Evolutionary conservation across 73 alveolate genomes (phyloP), one percentile per base, ranked within the genome.

Genomic region (Paramecium tetraurelia): DNA sequence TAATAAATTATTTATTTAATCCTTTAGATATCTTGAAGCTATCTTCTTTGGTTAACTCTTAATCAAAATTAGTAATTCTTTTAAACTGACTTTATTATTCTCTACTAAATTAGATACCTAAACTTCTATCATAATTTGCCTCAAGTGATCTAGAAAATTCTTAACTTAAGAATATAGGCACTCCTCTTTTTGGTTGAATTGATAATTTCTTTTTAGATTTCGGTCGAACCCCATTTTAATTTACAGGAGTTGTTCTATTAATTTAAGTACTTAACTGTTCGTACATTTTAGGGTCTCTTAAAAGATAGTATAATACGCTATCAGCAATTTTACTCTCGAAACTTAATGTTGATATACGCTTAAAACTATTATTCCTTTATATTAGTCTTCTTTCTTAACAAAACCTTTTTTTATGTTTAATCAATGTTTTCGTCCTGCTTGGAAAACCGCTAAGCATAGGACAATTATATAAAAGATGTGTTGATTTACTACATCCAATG

Each of bases 391-490:
- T 76, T 18, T 76, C 89, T 21, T 76, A 38, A 4, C 18, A 27
- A 16, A 20, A 18, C 36, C 41, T 38, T 18, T 43, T 76, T 29
- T 43, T 76, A 41, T 76, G 41, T 9, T 76, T 38, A 5, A 76
- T 20, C 14, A 76, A 29, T 0, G 48, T 38, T 36, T 76, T 76
- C 3, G 89, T 24, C 41, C 70, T 76, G 21, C 48, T 76, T 38
- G 89, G 89, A 36, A 76, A 76, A n/a, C 89, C 89, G 12, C 72
- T 76, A 9, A 76, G 38, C 89, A 76, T 76, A 10, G 89, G 89
- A 41, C 89, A 76, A 24, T 36, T 21, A 18, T 76, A 11, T 76
- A 38, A 41, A 14, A 24, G 44, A 76, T 76, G 89, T 4, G 89
- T 40, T 20, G 71, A 20, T 29, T 76, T 76, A n/a, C 71, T 21